A percentile compares a stretch with the other conserved stretches of the same genome.
phyloP scores from a whole-genome alignment of 2,329 filamentous ascomycete genomes.

The Fusarium armeniacum region DNA sequence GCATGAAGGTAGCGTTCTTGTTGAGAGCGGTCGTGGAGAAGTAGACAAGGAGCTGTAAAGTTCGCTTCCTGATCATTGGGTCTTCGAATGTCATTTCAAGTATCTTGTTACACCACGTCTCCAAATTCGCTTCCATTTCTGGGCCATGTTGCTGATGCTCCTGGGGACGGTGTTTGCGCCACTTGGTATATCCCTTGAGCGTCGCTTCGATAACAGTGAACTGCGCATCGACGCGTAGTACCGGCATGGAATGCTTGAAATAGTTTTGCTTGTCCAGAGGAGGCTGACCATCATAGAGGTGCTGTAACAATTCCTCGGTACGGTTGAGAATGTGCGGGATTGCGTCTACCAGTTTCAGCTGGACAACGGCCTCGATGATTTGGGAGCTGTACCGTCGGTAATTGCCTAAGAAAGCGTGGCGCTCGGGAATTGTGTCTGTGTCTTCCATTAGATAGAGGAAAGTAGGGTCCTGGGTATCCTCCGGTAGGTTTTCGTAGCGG shows the following conservation, averaged over 20 bases:
- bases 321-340: constrained; percentile 87
- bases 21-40: constrained; percentile 86
- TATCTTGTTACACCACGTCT: constrained; percentile 80
- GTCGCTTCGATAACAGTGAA: constrained; percentile 91
- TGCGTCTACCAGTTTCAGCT: constrained; percentile 85
- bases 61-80: constrained; percentile 84
- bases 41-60: constrained; percentile 85
- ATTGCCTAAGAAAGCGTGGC: constrained; percentile 95
- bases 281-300: constrained; percentile 79
- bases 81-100: constrained; percentile 82
- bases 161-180: constrained; percentile 62
- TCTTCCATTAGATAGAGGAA: constrained; percentile 90
- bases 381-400: constrained; percentile 92
- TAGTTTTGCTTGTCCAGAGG: constrained; percentile 75
- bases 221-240: constrained; percentile 86
- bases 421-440: constrained; percentile 92
- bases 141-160: constrained; percentile 65
- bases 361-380: constrained; percentile 88
- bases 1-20: constrained; percentile 82
- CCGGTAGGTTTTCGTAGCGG: constrained; percentile 87
- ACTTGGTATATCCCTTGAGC: constrained; percentile 89
- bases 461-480: constrained; percentile 84
- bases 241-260: constrained; percentile 77
- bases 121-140: constrained; percentile 73
- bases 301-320: constrained; percentile 79